Base-by-base conservation (phyloP, 2,329 filamentous ascomycete species). In the Aspergillus puulaauensis region DNA sequence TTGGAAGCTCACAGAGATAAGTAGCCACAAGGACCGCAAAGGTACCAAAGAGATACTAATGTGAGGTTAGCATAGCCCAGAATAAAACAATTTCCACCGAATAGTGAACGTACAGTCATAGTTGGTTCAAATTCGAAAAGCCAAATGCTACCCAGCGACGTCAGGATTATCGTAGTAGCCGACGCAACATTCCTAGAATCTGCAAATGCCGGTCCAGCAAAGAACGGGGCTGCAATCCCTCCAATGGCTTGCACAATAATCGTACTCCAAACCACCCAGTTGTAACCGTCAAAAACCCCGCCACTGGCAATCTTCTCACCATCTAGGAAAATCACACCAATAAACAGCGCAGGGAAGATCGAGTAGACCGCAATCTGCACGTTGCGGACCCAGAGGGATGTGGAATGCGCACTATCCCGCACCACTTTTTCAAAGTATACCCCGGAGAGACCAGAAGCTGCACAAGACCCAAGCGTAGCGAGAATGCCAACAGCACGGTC, bases 221-320 rank as follows among this genome's bases (percentile, higher is more conserved):
- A 90, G 59, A 95, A 82, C 2, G 89, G 90, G 9, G 91, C 88
- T n/a, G 96, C 78, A 27, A 98, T 83, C 23, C 93, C 95, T 33
- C 93, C 93, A 37, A 88, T 77, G 0, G 93, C 90, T 73, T 99
- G 95, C 58, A 95, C 83, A 6, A 86, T 71, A 65, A 98, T 90
- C 4, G 92, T 90, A 5, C 86, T 81, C 92, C 93, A 97, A 3
- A 98, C 93, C 19, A 93, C 82, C 82, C 86, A 89, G 72, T 96
- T 97, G 77, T 98, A 99, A 3, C 95, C 95, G 57, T 90, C 89
- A 66, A 99, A 98, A 75, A 98, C 96, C 12, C 95, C 95, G 61
- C 90, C 86, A 73, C 89, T 86, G 24, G 88, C 83, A 62, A 99
- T 92, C 41, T 90, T 88, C 60, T 87, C 85, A 24, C 93, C 95